These are phyloP conservation scores for Mortierella antarctica DNA, from an alignment of 192 early-diverging fungal species.

Conservation along the genomic window DNA sequence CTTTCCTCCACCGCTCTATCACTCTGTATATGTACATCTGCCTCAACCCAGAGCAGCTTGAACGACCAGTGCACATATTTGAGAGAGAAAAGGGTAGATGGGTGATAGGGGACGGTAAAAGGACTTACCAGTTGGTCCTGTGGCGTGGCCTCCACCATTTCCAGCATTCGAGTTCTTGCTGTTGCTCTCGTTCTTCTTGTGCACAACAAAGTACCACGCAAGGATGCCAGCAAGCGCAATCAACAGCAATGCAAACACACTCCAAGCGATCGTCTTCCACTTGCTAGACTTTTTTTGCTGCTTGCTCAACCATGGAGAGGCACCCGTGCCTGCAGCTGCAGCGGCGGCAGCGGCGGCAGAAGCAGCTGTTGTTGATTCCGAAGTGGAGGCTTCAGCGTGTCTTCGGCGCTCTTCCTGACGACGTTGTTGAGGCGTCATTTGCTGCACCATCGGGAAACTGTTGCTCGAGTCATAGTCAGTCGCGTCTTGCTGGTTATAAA, in stretches of 20 bases:
- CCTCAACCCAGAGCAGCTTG: too few species aligned
- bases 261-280: slow-evolving; percentile 39
- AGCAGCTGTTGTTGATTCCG: neutral
- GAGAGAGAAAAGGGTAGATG: too few species aligned
- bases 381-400: slow-evolving; percentile 16
- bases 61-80: too few species aligned
- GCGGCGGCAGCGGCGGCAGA: slow-evolving; percentile 11
- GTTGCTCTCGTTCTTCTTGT: slow-evolving; percentile 31
- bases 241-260: slow-evolving; percentile 6
- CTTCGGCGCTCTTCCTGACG: slow-evolving; percentile 35
- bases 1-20: too few species aligned
- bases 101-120: too few species aligned
- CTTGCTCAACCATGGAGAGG: slow-evolving; percentile 33
- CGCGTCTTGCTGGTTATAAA: neutral
- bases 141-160: slow-evolving; percentile 1
- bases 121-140: slow-evolving; percentile 25
- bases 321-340: slow-evolving; percentile 20
- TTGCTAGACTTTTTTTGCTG: slow-evolving; percentile 24
- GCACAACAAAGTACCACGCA: slow-evolving; percentile 43
- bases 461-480: slow-evolving; percentile 4
- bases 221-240: slow-evolving; percentile 20
- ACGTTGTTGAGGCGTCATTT: slow-evolving; percentile 29
- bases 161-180: neutral
- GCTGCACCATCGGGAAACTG: slow-evolving; percentile 7
- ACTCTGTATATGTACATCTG: too few species aligned